Base-by-base conservation (phyloP, 495 filamentous ascomycete genomes). In the Penicillium daleae region DNA sequence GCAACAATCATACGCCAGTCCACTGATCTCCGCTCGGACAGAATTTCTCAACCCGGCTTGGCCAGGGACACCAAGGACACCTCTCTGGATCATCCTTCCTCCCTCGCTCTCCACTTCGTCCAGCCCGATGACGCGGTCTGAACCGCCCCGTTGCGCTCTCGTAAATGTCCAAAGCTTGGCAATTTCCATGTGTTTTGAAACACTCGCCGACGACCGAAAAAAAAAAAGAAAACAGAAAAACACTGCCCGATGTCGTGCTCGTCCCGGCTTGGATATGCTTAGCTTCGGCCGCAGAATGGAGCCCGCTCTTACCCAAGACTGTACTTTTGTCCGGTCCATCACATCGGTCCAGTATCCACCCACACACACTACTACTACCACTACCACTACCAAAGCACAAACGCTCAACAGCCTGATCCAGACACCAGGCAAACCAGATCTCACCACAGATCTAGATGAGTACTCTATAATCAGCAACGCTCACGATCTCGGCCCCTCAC, bases 121-220 rank as follows among this genome's bases (percentile, higher is more conserved):
- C 46, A 24, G 17, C n/a, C 50, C 35, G 64, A 66, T 66, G 64
- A 63, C 64, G 64, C 64, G 64, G 64, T 59, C 63, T 52, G 24
- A 26, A 59, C 37, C 44, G 52, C 22, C 24, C 40, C 35, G 61
- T 48, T 53, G 22, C 33, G 8, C 29, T 35, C 50, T 53, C 50
- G 26, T 50, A 46, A n/a, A n/a, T n/a, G n/a, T 21, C 2, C 4
- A 46, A 61, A 32, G 53, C 63, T 65, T 65, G 63, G 63, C 63
- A 32, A 1, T 31, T 31, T 50, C 46, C 46, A 29, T 31, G 6
- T 31, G 9, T 56, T 40, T 24, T 19, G n/a, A 9, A 29, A 32
- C 7, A 22, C 9, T 22, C 15, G 15, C 24, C 8, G 13, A 53
- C n/a, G 1, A 53, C 7, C 10, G 13, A 33, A 33, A 53, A 53